Conservation (phyloP, 371 early-diverging fungal species). For the Rhizopus sp. region DNA sequence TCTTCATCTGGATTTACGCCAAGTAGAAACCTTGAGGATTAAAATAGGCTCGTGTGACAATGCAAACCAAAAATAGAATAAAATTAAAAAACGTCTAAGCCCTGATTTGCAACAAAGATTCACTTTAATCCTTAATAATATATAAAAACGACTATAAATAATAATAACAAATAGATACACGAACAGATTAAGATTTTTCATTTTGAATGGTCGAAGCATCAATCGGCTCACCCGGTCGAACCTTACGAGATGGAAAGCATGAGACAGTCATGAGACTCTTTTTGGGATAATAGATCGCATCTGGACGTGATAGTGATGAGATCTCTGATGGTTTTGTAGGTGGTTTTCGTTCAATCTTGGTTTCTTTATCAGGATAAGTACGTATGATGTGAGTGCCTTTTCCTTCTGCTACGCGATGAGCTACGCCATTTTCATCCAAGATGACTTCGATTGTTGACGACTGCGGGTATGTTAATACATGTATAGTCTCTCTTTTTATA, state of each 20-base stretch:
- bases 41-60: background rate
- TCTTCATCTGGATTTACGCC: background rate
- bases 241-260: constrained; percentile 7
- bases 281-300: constrained; percentile 11
- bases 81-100: background rate
- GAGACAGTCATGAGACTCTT: constrained; percentile 2
- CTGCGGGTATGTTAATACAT: constrained; percentile 11
- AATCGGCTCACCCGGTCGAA: constrained; percentile 1
- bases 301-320: constrained; percentile 12
- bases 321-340: constrained; percentile 16
- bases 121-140: background rate
- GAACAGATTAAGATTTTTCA: constrained; percentile 1
- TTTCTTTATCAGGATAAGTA: constrained; percentile 22
- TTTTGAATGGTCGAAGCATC: background rate
- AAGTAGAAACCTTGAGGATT: constrained; percentile 23
- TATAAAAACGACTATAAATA: background rate
- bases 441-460: constrained; percentile 39
- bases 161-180: background rate
- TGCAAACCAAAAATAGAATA: background rate
- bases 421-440: constrained; percentile 41
- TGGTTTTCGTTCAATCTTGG: constrained; percentile 14
- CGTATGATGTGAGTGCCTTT: constrained; percentile 44
- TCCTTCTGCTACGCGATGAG: constrained; percentile 38
- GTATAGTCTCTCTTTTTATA: background rate
- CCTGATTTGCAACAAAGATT: background rate